Evolutionary conservation across 2,329 filamentous ascomycete genomes (phyloP), one percentile per base, ranked within the genome.

Genomic region (Trichoderma asperellum): DNA sequence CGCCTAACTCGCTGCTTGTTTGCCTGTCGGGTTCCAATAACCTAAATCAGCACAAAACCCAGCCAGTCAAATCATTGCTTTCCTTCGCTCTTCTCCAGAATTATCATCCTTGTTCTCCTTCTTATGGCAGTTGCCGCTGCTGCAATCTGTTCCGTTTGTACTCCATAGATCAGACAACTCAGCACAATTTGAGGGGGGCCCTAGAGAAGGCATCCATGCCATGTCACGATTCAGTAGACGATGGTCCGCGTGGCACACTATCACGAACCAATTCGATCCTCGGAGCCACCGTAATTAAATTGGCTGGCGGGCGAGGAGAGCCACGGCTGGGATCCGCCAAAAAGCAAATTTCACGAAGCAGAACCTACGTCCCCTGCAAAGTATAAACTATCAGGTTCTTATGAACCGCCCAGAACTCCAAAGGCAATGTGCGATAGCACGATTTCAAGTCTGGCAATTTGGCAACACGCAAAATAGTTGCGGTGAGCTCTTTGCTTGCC

Each of bases 1-100:
- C 65, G 65, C 65, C 65, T 53, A 68, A 68, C n/a, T 32, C 24
- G 34, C 18, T 21, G 43, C 35, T 59, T 34, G 57, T 24, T 29
- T 59, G 37, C 18, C 24, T 40, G 21, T 59, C 57, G 57, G 57
- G 40, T 59, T 59, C 43, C 63, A 34, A 37, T 37, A 67, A 67
- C 53, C 63, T 40, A 67, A 67, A 27, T 10, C 24, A 11, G 40
- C 52, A 37, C 16, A n/a, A 58, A 16, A 12, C 18, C 7, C 35
- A 58, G 37, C 55, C 53, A 49, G 63, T 37, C 40, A 27, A 56
- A n/a, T 56, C 11, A n/a, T 4, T 2, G 16, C 6, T 43, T 40
- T 43, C 37, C 21, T 14, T 40, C 12, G 43, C 35, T 27, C n/a
- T 43, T 27, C 14, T 55, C 27, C 52, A 21, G 2, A 21, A 34